A percentile compares a stretch with the other conserved stretches of the same genome.
Evolutionary conservation across 805 yeast species (phyloP).

Genomic region (Cyberlindnera nakhonratchasimensis): DNA sequence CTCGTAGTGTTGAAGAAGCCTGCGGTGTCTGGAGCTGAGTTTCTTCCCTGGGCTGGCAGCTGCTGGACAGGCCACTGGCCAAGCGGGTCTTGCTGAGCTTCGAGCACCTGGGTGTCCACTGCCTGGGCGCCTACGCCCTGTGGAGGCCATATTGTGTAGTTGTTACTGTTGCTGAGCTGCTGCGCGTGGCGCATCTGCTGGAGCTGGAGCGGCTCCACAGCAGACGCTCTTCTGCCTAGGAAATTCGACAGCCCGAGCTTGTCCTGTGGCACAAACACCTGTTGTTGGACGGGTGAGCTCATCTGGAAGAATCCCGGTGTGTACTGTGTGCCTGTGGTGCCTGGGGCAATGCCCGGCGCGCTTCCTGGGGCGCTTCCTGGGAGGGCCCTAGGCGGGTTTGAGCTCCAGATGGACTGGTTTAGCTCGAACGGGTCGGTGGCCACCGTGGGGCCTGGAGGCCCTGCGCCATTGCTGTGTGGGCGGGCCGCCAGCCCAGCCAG

Average conservation of each 20-base stretch:
- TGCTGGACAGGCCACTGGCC: slow-evolving; percentile 4
- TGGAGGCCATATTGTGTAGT: slow-evolving; percentile 11
- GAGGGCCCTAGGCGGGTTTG: too few species aligned
- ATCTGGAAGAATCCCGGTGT: not conserved
- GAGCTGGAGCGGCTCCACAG: slow-evolving; percentile 12
- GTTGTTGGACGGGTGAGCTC: not conserved
- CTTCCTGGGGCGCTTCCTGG: too few species aligned
- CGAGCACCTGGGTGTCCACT: not conserved
- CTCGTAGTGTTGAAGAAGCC: slow-evolving; percentile 7
- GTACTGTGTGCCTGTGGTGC: not conserved
- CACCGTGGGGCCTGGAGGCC: too few species aligned
- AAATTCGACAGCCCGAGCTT: not conserved
- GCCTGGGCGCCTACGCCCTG: not conserved
- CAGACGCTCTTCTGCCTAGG: slow-evolving; percentile 20
- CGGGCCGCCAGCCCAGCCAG: too few species aligned
- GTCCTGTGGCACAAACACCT: not conserved
- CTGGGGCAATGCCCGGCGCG: too few species aligned
- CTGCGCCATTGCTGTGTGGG: not conserved
- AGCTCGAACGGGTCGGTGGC: slow-evolving; percentile 9
- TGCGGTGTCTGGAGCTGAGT: slow-evolving; percentile 9
- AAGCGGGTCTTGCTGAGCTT: slow-evolving; percentile 9
- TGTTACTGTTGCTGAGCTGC: slow-evolving; percentile 3
- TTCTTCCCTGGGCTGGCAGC: not conserved
- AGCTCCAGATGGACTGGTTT: slow-evolving; percentile 9
- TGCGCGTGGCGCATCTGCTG: slow-evolving; percentile 8